Conservation (phyloP, 768 basidiomycete species). For the Mycena chlorophos region DNA sequence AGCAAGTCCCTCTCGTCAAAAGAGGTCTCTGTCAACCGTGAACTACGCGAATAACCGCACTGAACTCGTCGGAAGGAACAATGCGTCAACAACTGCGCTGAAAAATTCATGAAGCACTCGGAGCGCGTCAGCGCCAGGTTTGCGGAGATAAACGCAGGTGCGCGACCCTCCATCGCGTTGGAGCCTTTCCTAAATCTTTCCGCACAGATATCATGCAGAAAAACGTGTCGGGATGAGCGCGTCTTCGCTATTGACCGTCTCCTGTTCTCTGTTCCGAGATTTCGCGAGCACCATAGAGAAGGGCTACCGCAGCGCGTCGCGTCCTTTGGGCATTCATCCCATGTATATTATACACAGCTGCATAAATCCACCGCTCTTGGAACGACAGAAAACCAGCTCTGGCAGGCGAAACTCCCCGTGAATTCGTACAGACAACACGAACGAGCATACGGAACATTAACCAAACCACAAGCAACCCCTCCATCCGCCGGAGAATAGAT, state of each 20-base stretch:
- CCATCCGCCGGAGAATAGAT: neutral
- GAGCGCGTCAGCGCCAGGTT: constrained; percentile 91
- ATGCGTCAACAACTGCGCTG: constrained; percentile 91
- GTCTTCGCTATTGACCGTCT: too few species aligned
- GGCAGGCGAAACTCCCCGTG: too few species aligned
- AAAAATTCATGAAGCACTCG: constrained; percentile 97
- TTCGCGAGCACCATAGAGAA: too few species aligned
- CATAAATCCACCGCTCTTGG: too few species aligned
- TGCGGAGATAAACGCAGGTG: constrained; percentile 89
- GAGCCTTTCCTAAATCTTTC: neutral
- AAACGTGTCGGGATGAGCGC: neutral
- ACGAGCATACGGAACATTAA: neutral
- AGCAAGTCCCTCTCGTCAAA: constrained; percentile 90
- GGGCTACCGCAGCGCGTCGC: too few species aligned
- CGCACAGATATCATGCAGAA: neutral
- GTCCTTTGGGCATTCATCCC: too few species aligned
- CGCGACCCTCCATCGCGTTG: constrained; percentile 28
- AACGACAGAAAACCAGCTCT: too few species aligned
- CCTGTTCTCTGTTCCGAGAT: too few species aligned
- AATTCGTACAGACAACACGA: neutral
- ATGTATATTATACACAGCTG: too few species aligned
- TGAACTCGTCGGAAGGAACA: constrained; percentile 56
- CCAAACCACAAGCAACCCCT: neutral
- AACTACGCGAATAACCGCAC: neutral
- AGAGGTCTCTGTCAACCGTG: constrained; percentile 58